These are phyloP conservation scores for Diaporthe batatas DNA, from an alignment of 2,329 filamentous ascomycete species.

Conservation along the genomic window DNA sequence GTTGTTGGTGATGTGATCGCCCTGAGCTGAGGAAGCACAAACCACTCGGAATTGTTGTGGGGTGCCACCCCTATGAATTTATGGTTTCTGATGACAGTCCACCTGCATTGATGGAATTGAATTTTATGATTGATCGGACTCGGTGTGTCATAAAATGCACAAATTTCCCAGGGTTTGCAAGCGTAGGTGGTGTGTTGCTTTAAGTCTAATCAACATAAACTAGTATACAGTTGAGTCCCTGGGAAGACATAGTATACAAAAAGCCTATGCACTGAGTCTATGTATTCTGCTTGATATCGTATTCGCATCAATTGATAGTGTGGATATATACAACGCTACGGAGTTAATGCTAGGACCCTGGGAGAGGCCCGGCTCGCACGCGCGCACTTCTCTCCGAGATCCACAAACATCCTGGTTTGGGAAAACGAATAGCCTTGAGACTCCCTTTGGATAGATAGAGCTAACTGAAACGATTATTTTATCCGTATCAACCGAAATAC, in stretches of 20 bases:
- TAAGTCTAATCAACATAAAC: background rate
- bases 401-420: background rate
- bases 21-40: background rate
- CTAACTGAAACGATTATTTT: background rate
- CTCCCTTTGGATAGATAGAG: background rate
- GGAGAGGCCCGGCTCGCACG: background rate
- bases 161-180: background rate
- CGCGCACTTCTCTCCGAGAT: slow-evolving; percentile 30
- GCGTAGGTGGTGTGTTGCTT: background rate
- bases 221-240: background rate
- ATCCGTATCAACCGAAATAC: background rate
- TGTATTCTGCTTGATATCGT: background rate
- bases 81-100: background rate
- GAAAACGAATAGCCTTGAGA: background rate
- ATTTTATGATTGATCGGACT: background rate
- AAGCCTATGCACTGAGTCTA: background rate
- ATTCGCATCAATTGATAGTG: background rate
- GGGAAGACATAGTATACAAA: background rate
- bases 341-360: background rate
- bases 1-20: background rate
- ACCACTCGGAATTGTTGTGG: background rate
- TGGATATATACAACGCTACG: background rate
- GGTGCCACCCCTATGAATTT: background rate
- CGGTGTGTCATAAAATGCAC: too few relatives aligned
- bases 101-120: background rate